Base-by-base conservation (phyloP, 78 protist species). In the Capsaspora owczarzaki region DNA sequence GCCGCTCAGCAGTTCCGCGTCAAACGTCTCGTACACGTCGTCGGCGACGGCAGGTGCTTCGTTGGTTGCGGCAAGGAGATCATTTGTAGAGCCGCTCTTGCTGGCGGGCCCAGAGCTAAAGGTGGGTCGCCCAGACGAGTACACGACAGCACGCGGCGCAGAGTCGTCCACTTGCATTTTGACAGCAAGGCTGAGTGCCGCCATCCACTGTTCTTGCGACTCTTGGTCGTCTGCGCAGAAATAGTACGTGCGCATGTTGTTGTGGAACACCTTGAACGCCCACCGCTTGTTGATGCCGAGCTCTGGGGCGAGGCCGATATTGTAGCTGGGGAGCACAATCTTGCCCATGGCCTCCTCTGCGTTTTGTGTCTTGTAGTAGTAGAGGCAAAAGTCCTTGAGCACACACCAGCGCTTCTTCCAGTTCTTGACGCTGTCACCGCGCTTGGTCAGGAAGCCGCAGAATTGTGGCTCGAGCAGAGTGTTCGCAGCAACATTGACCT, bases 361-460 rank as follows among this genome's bases (percentile, higher is more conserved):
- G 46, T 66, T 44, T 29, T 33, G 2, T 25, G 43, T 0, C 72
- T 66, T 29, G 72, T 66, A 66, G 72, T 66, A 66, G 44, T 66
- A 2, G 25, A 66, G 72, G n/a, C 1, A 1, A 23, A 1, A 33
- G 72, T 66, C 72, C 29, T 25, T 2, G 38, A 66, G 72, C 72
- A 66, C 72, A 20, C 27, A 27, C 38, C 35, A 66, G n/a, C 72
- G 27, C 43, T 44, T 41, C 72, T 66, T 66, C 72, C 72, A 66
- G 43, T 33, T 66, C 76, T 70, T 70, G 35, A 8, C 2, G 20
- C 16, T 3, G 35, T 29, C 76, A 53, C 76, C 76, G 38, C 27
- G 40, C 53, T 70, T 70, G n/a, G 12, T 10, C 35, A 70, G 53
- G 20, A 2, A 70, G 76, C 76, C 76, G n/a, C n/a, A n/a, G n/a